Base-by-base conservation (phyloP, 345 rosid genomes). In the Brassica carinata region DNA sequence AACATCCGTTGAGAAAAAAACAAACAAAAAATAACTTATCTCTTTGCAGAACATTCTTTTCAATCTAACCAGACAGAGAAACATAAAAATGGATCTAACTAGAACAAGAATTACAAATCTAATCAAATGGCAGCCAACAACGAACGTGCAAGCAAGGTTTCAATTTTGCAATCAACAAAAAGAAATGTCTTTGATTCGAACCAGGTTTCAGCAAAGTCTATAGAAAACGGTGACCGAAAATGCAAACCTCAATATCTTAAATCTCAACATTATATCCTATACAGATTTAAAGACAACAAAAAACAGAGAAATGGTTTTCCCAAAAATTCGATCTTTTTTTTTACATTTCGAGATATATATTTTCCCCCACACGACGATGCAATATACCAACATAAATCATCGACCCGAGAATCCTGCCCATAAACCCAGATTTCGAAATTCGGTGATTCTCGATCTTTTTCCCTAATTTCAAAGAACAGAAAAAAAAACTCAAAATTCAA, bases 121-220 rank as follows among this genome's bases (percentile, higher is more conserved):
- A 68, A 68, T 30, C 38, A 23, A n/a, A 1, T 34, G 33, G 64
- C 10, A 80, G 72, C 72, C 38, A 17, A 55, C 29, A 70, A 71
- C 58, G 57, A 73, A 59, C 78, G 40, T 67, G 68, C 73, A 76
- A 61, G 72, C 71, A 62, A 73, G n/a, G 55, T 67, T 67, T 59
- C 55, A 68, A 27, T 5, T 73, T 23, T 43, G 66, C 75, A 34
- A 68, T 33, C 0, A 10, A 34, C 29, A 64, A 48, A n/a, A 19
- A 2, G 7, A n/a, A 53, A 5, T 3, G 58, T 51, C 8, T 67
- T 57, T 2, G 5, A 58, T 17, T 36, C 3, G 26, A 71, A 70
- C 55, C 76, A 53, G 9, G 72, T 10, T 69, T 19, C n/a, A 70
- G 57, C 65, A 45, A 61, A 71, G 55, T 64, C 57, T 62, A 23